Evolutionary conservation across 2,329 filamentous ascomycete genomes (phyloP), one percentile per base, ranked within the genome.

Genomic region (Ampelomyces quisqualis): DNA sequence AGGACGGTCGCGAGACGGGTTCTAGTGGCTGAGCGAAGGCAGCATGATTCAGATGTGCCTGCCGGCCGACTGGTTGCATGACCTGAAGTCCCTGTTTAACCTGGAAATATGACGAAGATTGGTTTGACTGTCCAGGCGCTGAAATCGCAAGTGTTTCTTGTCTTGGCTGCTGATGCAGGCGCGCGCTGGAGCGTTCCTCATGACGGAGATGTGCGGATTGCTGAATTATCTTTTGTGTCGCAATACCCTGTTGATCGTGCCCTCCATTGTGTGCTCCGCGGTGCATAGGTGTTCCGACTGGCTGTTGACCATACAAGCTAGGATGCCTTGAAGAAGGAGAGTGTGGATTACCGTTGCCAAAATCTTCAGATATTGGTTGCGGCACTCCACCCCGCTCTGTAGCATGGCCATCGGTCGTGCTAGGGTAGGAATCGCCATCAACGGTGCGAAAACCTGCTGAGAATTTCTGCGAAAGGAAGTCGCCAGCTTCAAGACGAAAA

Each of bases 361-460:
- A 7, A 11, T 45, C 44, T 19, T 58, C 38, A 18, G 41, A 40
- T 19, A 23, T 32, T 29, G 18, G 34, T 13, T 49, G 45, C 26
- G 50, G 48, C 3, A 35, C 42, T 34, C 40, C 41, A 31, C 26
- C 37, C 47, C 36, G 34, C 28, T 53, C 49, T 21, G 52, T 54
- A 33, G 54, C 40, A 21, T 53, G 40, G 4, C 67, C 67, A 22
- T 65, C 62, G 7, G 66, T 68, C 2, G 67, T 70, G 19, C 58
- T 55, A 13, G 67, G 66, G 36, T 70, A 70, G n/a, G 67, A 69
- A 23, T 61, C 58, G 21, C 55, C 62, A 3, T 58, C 54, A n/a
- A 57, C 34, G 2, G 43, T 41, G 4, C 2, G 39, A 24, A 57
- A 48, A 4, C 37, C 26, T 10, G 36, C 14, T 9, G 18, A 27